Base-by-base conservation (phyloP, 2,329 filamentous ascomycete genomes). In the Claviceps capensis region DNA sequence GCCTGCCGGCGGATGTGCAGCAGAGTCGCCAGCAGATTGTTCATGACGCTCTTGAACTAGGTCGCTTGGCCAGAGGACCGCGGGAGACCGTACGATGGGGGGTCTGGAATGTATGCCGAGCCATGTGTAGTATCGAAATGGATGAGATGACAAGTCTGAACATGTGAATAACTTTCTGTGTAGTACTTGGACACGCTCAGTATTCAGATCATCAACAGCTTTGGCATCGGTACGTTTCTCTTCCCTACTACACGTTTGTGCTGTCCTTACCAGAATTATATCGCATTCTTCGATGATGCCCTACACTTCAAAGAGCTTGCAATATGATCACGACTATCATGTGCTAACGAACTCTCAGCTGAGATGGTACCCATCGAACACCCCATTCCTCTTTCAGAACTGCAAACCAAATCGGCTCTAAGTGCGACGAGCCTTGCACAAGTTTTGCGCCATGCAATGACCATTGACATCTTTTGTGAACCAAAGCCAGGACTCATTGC, bases 371-470 rank as follows among this genome's bases (percentile, higher is more conserved):
- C 76, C 13, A n/a, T 72, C 23, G 59, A 71, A 17, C 60, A 62
- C 23, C 67, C 72, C 42, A 75, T 76, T 51, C 61, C 71, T 1
- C 67, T 77, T 22, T 51, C 63, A 23, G 67, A 77, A 47, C 70
- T 79, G 3, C 64, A 73, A 48, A 56, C 64, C 45, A 72, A 71
- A 56, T 74, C 72, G 0, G 57, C 67, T 0, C 61, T 78, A 22
- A 72, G 76, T 56, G 64, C 71, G 30, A 67, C 72, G 55, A 77
- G 78, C 58, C 65, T 79, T 17, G 69, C 71, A 13, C 72, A 76
- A 46, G 64, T 76, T 6, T 62, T 79, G 30, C 74, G 78, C 7
- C 72, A 80, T 60, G 76, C 73, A 41, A 81, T 81, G 70, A 80
- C 77, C 13, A 76, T 73, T 56, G 66, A 69, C 11, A 69, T 82